Evolutionary conservation across 805 yeast genomes (phyloP).

Genomic region (Candida schatavii): DNA sequence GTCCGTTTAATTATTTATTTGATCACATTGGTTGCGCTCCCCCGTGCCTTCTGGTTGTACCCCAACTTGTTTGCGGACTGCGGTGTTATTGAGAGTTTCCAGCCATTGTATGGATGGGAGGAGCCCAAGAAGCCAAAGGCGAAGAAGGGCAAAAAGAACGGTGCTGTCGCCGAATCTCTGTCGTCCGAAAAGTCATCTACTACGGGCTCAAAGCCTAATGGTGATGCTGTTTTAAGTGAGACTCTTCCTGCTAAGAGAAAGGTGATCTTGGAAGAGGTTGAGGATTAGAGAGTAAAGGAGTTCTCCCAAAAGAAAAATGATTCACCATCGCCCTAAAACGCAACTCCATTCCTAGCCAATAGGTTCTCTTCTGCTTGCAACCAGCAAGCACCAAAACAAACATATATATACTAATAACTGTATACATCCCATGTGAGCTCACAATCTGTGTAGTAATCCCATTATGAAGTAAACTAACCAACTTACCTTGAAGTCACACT

Average conservation of each 20-base stretch:
- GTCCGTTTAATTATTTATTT: constrained; percentile 70
- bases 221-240: constrained; percentile 11
- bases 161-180: neutral
- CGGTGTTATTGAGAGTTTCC: constrained; percentile 88
- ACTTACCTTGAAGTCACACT: too few relatives aligned
- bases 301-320: too few relatives aligned
- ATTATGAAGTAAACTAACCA: too few relatives aligned
- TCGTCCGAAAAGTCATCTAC: neutral
- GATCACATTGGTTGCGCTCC: constrained; percentile 53
- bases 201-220: constrained; percentile 13
- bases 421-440: too few relatives aligned
- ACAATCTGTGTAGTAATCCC: too few relatives aligned
- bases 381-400: too few relatives aligned
- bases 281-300: constrained; percentile 26
- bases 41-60: constrained; percentile 90
- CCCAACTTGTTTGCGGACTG: constrained; percentile 96
- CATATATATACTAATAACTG: too few relatives aligned
- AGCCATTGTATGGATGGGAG: constrained; percentile 86
- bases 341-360: too few relatives aligned
- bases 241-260: constrained; percentile 24
- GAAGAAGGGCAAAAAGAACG: constrained; percentile 13
- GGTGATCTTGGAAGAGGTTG: constrained; percentile 42
- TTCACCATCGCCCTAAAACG: too few relatives aligned
- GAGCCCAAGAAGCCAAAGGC: constrained; percentile 35
- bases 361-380: too few relatives aligned